Evolutionary conservation across 1,284 basidiomycete genomes (phyloP), one percentile per base, ranked within the genome.

Genomic region (Xanthoconium separans): DNA sequence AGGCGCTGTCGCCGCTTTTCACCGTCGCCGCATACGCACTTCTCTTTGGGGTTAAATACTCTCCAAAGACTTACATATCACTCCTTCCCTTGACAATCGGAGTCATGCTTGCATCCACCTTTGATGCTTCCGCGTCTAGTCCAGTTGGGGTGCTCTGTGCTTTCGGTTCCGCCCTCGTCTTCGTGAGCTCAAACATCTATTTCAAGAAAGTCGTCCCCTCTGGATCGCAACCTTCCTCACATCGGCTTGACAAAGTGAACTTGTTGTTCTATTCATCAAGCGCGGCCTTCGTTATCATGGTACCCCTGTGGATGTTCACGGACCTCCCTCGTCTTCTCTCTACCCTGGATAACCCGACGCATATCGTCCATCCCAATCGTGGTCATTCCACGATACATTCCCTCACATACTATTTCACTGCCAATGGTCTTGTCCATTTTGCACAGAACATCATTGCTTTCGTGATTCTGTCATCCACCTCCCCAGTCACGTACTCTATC

Each of bases 401-500:
- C 9, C 81, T 90, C 40, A 61, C 77, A 3, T 85, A 89, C 70
- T 87, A 93, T 72, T 88, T 98, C 65, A 78, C 93, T 68, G 79
- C 92, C 73, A 99, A 99, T 72, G 97, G 96, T 39, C 87, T 92
- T 0, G 95, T 96, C 18, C 95, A 99, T 74, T 99, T 98, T 71
- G 87, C 86, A 1, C 97, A 99, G 73, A 98, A 95, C 77, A 88
- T 99, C 65, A 89, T 99, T 61, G 97, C 97, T 20, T 99, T 99
- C 75, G 83, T 95, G 62, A 94, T 99, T 63, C 85, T 99, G 27
- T 87, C 93, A 2, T 91, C 93, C 34, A 97, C 95, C 1, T 98
- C 95, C 9, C 97, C 96, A 7, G 97, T 99, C 56, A 99, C 97
- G 1, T 99, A 99, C 76, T 95, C 92, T 45, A 98, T 99, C 70